These are phyloP conservation scores for Wakefieldia striispora DNA, from an alignment of 768 basidiomycete species.

Conservation along the genomic window DNA sequence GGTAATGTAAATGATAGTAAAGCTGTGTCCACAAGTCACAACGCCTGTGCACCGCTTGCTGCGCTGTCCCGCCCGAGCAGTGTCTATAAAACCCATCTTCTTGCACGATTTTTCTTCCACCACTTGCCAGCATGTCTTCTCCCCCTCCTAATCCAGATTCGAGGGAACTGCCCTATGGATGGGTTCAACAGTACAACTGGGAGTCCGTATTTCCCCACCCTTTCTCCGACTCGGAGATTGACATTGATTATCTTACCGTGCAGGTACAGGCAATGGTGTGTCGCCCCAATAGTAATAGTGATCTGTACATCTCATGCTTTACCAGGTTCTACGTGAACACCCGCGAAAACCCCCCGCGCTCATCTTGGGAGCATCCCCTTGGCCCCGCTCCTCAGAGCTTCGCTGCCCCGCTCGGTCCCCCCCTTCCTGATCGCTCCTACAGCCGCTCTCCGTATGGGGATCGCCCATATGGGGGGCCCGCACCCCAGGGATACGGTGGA, in stretches of 20 bases:
- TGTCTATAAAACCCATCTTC: conserved; percentile 25
- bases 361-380: conserved; percentile 71
- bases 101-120: conserved; percentile 25
- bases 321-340: conserved; percentile 80
- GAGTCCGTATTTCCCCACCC: conserved; percentile 47
- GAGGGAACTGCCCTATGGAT: conserved; percentile 63
- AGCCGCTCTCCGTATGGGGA: conserved; percentile 31
- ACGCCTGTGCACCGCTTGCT: conserved; percentile 17
- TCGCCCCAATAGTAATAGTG: conserved; percentile 1
- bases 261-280: conserved; percentile 68
- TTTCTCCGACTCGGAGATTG: conserved; percentile 14
- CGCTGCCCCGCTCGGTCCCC: conserved; percentile 41
- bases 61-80: neutral
- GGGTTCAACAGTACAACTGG: conserved; percentile 64
- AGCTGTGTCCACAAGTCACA: conserved; percentile 31
- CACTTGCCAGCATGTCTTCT: conserved; percentile 37
- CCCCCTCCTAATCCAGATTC: conserved; percentile 53
- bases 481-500: conserved; percentile 22
- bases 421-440: conserved; percentile 38
- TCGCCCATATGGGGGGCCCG: conserved; percentile 26
- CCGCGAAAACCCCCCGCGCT: conserved; percentile 54
- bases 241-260: conserved; percentile 25
- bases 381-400: conserved; percentile 40
- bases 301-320: neutral
- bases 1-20: conserved; percentile 31